Base-by-base conservation (phyloP, 805 yeast species). In the Schwanniomyces pseudopolymorphus region DNA sequence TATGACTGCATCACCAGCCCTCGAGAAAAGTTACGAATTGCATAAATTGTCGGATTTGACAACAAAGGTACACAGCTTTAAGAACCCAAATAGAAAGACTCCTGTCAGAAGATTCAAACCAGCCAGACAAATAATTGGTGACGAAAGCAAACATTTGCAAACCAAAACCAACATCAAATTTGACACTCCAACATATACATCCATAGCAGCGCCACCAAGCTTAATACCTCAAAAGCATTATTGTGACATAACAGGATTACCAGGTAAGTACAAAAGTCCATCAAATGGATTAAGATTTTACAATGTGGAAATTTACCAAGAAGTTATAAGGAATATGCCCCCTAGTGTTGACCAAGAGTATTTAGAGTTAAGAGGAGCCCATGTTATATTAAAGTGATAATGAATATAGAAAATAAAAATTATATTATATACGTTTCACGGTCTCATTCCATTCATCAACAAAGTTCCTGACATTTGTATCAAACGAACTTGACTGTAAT, bases 301-400 rank as follows among this genome's bases (percentile, higher is more conserved):
- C 64, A 85, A 92, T 61, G 82, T 82, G 43, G 97, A 92, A 64
- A 84, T 92, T 25, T 91, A 81, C 63, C 75, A 70, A 54, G 87
- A 84, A 40, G 74, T 85, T 28, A 85, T 89, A 28, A 81, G 82
- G 61, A 81, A 81, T 51, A 81, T 92, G 83, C 85, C 90, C 1
- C 88, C 95, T 2, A 96, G 97, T 20, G 86, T 87, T 24, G 97
- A 92, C 66, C 98, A 92, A 67, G 95, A 90, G 64, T 92, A 90
- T 62, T 72, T 92, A 59, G 87, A 87, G 53, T 71, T 92, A 49
- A 77, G 98, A 56, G 89, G 87, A 44, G 98, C 96, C 33, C 87
- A 92, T 61, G 89, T 91, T 14, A 81, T 92, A 7, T 73, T 91
- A 62, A 83, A 87, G 61, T 72, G 52, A 14, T 22, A 2, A 24